Conservation (phyloP, 2,329 filamentous ascomycete species). For the Fusarium odoratissimum region DNA sequence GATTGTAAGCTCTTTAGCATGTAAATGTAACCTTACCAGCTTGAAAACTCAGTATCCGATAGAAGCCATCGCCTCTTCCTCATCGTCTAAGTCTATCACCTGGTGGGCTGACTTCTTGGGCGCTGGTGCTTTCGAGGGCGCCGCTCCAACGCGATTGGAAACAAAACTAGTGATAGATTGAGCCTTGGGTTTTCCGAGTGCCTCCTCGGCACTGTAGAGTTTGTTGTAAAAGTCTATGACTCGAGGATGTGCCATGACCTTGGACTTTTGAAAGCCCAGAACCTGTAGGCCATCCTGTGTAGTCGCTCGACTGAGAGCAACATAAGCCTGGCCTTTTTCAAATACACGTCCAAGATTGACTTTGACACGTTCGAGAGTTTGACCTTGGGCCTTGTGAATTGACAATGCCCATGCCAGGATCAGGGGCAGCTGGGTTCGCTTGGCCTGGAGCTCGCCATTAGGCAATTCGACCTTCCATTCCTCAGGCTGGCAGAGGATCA, state of each 20-base stretch:
- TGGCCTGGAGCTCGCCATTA: slow-evolving; percentile 91
- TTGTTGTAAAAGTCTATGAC: slow-evolving; percentile 89
- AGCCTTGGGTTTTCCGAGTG: slow-evolving; percentile 47
- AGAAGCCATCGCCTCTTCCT: slow-evolving; percentile 61
- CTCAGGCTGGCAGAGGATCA: slow-evolving; percentile 84
- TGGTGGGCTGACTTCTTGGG: slow-evolving; percentile 30
- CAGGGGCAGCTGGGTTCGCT: slow-evolving; percentile 83
- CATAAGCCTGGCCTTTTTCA: slow-evolving; percentile 97
- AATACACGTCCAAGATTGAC: slow-evolving; percentile 94
- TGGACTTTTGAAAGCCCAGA: slow-evolving; percentile 85
- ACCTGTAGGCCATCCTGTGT: slow-evolving; percentile 90
- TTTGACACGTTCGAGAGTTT: slow-evolving; percentile 92
- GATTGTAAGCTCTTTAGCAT: slow-evolving; percentile 7
- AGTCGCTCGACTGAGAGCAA: slow-evolving; percentile 92
- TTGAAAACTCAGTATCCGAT: slow-evolving; percentile 53
- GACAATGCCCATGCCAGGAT: slow-evolving; percentile 97
- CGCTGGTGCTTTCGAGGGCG: slow-evolving; percentile 21
- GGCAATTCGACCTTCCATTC: slow-evolving; percentile 98
- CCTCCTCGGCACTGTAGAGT: slow-evolving; percentile 77
- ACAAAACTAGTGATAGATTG: slow-evolving; percentile 56
- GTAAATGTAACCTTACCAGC: neutral
- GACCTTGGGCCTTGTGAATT: slow-evolving; percentile 97
- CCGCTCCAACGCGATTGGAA: slow-evolving; percentile 48
- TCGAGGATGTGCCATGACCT: slow-evolving; percentile 92
- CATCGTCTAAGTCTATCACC: slow-evolving; percentile 57